Percentiles rank a stretch among this genome's conserved stretches.
phyloP scores from a whole-genome alignment of 345 rosid genomes.

The Salix purpurea region DNA sequence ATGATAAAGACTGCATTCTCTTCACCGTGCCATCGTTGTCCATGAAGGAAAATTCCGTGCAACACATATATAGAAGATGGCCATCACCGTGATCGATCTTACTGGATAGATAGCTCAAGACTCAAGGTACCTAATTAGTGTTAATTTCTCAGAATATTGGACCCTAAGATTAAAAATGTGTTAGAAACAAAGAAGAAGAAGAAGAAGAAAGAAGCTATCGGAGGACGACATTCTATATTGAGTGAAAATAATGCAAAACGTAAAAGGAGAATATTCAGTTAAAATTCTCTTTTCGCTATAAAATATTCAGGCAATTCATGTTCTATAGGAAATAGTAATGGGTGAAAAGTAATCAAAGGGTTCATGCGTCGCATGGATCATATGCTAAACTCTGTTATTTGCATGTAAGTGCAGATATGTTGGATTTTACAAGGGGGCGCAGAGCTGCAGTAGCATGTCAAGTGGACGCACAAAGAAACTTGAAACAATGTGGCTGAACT shows the following conservation, averaged over 20 bases:
- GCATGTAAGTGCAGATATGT: conserved; percentile 44
- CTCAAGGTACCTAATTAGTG: background rate
- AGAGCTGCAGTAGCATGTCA: conserved; percentile 92
- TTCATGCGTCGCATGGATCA: no score
- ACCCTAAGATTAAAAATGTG: no score
- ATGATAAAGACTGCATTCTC: background rate
- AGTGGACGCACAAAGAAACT: no score
- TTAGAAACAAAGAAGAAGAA: background rate
- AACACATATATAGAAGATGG: background rate
- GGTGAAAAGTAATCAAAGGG: no score
- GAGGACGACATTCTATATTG: background rate
- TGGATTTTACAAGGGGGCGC: conserved; percentile 93
- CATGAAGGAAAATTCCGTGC: background rate
- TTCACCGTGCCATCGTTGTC: background rate
- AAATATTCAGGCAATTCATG: conserved; percentile 24
- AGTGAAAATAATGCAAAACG: background rate
- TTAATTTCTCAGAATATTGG: no score
- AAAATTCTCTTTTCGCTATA: no score
- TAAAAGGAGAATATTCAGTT: no score
- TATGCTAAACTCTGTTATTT: background rate
- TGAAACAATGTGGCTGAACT: no score
- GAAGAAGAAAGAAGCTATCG: no score
- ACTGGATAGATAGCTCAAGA: background rate
- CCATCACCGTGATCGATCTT: background rate
- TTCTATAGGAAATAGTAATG: background rate